Evolutionary conservation across 371 early-diverging fungal genomes (phyloP), one percentile per base, ranked within the genome.

Genomic region (Mucor irregularis): DNA sequence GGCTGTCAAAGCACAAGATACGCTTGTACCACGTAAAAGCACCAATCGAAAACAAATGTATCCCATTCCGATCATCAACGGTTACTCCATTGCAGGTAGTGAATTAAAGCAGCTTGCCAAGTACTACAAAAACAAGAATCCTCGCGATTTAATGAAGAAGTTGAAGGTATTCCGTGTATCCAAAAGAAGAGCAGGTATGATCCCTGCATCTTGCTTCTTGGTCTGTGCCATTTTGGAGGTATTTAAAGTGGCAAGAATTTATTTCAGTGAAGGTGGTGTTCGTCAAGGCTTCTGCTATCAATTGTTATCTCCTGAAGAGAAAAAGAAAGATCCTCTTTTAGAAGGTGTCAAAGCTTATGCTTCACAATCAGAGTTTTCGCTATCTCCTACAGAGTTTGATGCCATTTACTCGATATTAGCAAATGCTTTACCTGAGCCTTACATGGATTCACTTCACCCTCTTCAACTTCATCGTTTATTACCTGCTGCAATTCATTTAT

Each of bases 231-330:
- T 84, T 5, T 45, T 82, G 50, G 64, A 82, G 38, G 82, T 74
- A 1, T 68, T 83, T 53, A 56, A 66, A 8, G 70, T 83, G 29
- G 62, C 54, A 33, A 61, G 69, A 8, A 72, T 83, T 1, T 67
- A 73, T 30, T 86, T 86, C 50, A 83, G 84, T 40, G 84, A 86
- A 46, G 86, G 84, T 3, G 86, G 86, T 35, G 84, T 84, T 2
- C 74, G 84, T 5, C 83, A 84, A 43, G 86, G 86, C 4, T 66
- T 75, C 2, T 84, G 84, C 53, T 84, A 80, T 46, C 64, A 70
- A 7, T 53, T 76, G 40, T 49, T 86, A 34, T 58, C 80, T 0
- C 5, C 38, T 0, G 69, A 72, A 24, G 80, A 80, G 43, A 78
- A 78, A 49, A 52, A 60, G 44, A 80, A 70, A 50, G 86, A 86